A percentile compares a stretch with the other conserved stretches of the same genome.
phyloP scores from a whole-genome alignment of 192 early-diverging fungal species.

The Oehlia diaphana region DNA sequence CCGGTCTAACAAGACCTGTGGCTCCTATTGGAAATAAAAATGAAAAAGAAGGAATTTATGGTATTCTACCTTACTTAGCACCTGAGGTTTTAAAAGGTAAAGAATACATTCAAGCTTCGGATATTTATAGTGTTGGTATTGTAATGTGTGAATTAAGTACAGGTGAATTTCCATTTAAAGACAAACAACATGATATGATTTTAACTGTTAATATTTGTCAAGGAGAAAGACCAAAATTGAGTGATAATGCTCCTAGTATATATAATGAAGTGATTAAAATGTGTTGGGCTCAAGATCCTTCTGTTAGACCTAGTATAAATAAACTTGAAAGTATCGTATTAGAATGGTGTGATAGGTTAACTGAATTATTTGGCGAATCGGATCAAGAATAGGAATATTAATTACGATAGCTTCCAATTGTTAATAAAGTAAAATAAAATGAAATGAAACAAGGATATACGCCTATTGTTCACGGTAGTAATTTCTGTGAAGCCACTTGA shows the following conservation, averaged over 20 bases:
- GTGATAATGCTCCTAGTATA: neutral
- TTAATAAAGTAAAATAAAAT: too few relatives aligned
- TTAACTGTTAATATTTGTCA: neutral
- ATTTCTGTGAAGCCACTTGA: too few relatives aligned
- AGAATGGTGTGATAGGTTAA: neutral
- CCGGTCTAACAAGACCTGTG: neutral
- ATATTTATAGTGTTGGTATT: conserved; percentile 9
- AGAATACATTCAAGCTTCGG: neutral
- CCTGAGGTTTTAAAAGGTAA: neutral
- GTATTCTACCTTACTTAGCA: conserved; percentile 5
- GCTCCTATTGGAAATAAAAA: neutral
- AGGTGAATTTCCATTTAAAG: neutral
- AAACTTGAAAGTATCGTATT: neutral
- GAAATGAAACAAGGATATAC: too few relatives aligned
- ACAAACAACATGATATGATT: neutral
- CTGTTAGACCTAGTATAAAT: neutral
- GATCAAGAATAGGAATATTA: too few relatives aligned
- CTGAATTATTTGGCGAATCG: too few relatives aligned
- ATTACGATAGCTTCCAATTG: too few relatives aligned
- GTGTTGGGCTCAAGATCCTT: conserved; percentile 8
- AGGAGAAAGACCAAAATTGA: neutral
- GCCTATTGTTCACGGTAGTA: too few relatives aligned
- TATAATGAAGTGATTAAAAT: neutral
- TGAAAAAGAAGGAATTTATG: neutral
- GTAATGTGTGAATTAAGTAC: conserved; percentile 3